Evolutionary conservation across 306 rosid species (phyloP).

Genomic region (Neltuma alba): DNA sequence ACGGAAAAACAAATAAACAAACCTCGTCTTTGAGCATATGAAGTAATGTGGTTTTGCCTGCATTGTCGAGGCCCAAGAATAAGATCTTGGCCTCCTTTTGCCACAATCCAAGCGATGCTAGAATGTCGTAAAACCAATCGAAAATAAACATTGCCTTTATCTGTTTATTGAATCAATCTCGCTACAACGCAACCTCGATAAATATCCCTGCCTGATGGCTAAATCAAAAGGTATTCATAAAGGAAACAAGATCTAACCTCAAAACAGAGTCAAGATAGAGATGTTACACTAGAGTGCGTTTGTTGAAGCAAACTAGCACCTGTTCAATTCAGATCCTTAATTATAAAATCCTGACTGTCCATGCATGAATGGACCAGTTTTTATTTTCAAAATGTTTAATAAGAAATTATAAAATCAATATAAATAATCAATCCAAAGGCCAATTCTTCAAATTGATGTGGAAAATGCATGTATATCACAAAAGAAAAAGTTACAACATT

Average conservation of each 20-base stretch:
- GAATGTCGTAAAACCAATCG: conserved; percentile 89
- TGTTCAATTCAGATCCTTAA: not conserved
- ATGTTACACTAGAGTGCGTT: conserved; percentile 6
- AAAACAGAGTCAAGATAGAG: conserved; percentile 13
- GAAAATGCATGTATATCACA: too few relatives aligned
- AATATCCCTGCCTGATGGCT: not conserved
- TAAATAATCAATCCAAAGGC: too few relatives aligned
- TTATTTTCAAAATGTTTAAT: too few relatives aligned
- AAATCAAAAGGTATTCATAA: not conserved
- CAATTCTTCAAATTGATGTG: too few relatives aligned
- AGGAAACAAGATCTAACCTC: conserved; percentile 46
- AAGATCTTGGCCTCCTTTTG: conserved; percentile 96
- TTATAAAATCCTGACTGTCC: too few relatives aligned
- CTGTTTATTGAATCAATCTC: conserved; percentile 11
- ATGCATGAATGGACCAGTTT: too few relatives aligned
- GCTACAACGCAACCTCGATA: conserved; percentile 12
- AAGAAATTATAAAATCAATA: too few relatives aligned
- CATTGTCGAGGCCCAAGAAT: conserved; percentile 87
- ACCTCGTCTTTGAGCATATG: conserved; percentile 98
- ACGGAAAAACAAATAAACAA: not conserved
- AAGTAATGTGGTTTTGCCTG: conserved; percentile 89
- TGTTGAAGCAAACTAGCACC: not conserved
- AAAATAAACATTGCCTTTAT: conserved; percentile 60
- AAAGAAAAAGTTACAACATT: too few relatives aligned
- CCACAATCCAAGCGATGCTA: conserved; percentile 90